A percentile compares a stretch with the other conserved stretches of the same genome.
Conservation (phyloP, 2,329 filamentous ascomycete genomes). For the Fusarium lateritium region DNA sequence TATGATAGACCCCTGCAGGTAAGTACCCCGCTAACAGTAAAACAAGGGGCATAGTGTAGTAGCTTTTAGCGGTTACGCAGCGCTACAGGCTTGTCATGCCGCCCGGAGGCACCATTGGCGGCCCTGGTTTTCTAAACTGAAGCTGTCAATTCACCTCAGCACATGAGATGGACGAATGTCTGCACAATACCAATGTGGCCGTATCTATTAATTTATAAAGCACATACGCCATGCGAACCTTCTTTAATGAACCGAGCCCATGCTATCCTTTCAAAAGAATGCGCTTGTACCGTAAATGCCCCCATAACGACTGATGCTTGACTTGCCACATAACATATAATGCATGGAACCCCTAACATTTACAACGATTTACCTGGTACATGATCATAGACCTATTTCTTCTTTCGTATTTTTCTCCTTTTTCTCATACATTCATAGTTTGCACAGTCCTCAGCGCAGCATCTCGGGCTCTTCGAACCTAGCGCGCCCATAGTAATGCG, state of each 20-base stretch:
- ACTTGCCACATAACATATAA: slow-evolving; percentile 21
- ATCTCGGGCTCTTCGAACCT: slow-evolving; percentile 59
- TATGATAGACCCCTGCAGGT: too few species aligned
- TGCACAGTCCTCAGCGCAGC: slow-evolving; percentile 36
- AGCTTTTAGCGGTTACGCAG: slow-evolving; percentile 25
- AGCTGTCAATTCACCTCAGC: background rate
- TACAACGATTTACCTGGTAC: slow-evolving; percentile 12
- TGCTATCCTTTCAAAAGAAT: slow-evolving; percentile 23
- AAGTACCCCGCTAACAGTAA: too few species aligned
- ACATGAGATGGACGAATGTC: too few species aligned
- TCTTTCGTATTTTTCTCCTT: slow-evolving; percentile 5
- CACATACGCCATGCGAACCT: slow-evolving; percentile 13
- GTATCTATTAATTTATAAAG: slow-evolving; percentile 19
- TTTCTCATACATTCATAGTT: background rate
- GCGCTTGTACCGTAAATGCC: slow-evolving; percentile 16
- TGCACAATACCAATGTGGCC: background rate
- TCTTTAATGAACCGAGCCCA: slow-evolving; percentile 7
- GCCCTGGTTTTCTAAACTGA: background rate
- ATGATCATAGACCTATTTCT: background rate
- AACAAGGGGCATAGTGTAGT: background rate
- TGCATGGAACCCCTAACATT: slow-evolving; percentile 16
- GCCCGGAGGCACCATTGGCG: background rate
- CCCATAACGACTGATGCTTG: slow-evolving; percentile 29
- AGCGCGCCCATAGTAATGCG: slow-evolving; percentile 55
- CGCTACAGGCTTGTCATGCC: background rate